Conservation (phyloP, 1,139 yeast genomes). For the Suhomyces bokatorum region DNA sequence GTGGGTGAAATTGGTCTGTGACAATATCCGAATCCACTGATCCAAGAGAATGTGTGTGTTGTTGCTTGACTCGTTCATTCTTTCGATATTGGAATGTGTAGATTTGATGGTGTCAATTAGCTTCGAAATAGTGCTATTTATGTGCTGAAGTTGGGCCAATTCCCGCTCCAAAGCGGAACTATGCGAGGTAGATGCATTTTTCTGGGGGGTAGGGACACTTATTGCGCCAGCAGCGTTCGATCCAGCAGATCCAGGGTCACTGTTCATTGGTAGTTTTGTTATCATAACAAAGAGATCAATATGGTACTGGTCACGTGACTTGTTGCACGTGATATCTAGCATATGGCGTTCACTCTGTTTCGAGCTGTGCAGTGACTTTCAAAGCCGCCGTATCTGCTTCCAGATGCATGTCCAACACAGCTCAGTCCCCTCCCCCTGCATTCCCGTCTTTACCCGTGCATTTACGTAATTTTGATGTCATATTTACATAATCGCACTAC, state of each 20-base stretch:
- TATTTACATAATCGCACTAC: no score
- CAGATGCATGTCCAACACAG: no score
- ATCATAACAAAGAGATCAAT: conserved; percentile 1
- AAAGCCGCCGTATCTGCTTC: no score
- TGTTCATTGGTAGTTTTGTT: conserved; percentile 3
- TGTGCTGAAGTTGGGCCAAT: conserved; percentile 33
- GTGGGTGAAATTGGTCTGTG: conserved; percentile 47
- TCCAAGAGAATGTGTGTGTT: conserved; percentile 41
- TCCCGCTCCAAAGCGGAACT: conserved; percentile 31
- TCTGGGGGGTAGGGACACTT: not conserved
- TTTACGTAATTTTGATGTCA: no score
- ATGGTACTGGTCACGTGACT: not conserved
- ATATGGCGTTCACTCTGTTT: no score
- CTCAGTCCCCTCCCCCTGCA: no score
- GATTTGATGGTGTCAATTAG: conserved; percentile 31
- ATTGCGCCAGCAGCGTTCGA: conserved; percentile 28
- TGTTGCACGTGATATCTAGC: not conserved
- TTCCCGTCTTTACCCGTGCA: no score
- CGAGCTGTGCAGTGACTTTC: no score
- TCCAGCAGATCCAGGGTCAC: not conserved
- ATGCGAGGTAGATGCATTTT: not conserved
- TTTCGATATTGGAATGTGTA: conserved; percentile 31
- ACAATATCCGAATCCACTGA: conserved; percentile 48
- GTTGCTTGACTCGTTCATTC: conserved; percentile 34
- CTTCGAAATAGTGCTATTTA: conserved; percentile 33